Conservation (phyloP, 2,329 filamentous ascomycete species). For the Aschersonia sp. region DNA sequence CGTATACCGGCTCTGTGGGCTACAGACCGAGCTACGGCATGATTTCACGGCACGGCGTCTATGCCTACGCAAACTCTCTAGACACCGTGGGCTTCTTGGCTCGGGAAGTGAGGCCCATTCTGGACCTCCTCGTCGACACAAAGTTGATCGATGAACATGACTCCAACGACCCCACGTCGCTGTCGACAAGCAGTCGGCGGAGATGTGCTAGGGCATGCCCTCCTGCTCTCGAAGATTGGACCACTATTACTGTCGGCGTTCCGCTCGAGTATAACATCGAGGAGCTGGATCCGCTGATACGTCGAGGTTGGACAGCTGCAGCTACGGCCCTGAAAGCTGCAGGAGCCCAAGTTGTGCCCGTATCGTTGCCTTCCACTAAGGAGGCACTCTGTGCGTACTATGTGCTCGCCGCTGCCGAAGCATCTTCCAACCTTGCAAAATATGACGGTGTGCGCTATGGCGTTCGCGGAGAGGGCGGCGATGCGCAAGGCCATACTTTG, state of each 20-base stretch:
- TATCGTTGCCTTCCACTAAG: constrained; percentile 71
- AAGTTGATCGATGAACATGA: constrained; percentile 43
- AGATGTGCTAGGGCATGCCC: constrained; percentile 22
- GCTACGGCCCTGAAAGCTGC: constrained; percentile 42
- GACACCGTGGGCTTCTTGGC: constrained; percentile 78
- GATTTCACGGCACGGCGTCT: constrained; percentile 71
- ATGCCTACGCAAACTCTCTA: constrained; percentile 84
- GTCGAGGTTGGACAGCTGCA: constrained; percentile 50
- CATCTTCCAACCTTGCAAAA: constrained; percentile 88
- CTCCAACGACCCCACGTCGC: constrained; percentile 57
- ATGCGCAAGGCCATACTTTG: constrained; percentile 46
- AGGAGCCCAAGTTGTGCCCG: constrained; percentile 59
- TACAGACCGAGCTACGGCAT: constrained; percentile 90
- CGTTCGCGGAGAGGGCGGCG: constrained; percentile 32
- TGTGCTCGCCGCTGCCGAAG: constrained; percentile 85
- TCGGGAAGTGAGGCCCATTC: constrained; percentile 33
- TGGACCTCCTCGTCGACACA: constrained; percentile 34
- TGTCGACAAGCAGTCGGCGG: constrained; percentile 40
- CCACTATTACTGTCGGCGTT: constrained; percentile 35
- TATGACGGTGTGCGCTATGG: constrained; percentile 97
- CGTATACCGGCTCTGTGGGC: constrained; percentile 69
- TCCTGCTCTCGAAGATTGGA: constrained; percentile 11
- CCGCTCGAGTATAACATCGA: constrained; percentile 75
- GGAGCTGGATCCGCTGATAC: constrained; percentile 59
- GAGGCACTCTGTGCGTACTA: constrained; percentile 90